Conservation (phyloP, 192 early-diverging fungal species). For the Geosiphon pyriformis region DNA sequence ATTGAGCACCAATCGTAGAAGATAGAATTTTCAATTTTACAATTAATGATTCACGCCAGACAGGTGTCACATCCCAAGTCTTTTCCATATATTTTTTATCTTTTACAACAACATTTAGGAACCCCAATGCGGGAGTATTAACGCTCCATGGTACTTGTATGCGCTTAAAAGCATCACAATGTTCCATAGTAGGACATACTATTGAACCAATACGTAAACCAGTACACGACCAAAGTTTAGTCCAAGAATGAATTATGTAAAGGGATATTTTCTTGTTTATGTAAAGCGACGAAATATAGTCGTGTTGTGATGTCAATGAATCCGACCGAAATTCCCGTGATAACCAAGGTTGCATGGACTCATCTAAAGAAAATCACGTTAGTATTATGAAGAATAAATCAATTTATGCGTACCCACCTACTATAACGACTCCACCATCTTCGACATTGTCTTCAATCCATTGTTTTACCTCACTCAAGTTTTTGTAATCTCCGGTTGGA, state of each 20-base stretch:
- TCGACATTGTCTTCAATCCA: constrained; percentile 74
- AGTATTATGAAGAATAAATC: background rate
- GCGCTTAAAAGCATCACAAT: constrained; percentile 69
- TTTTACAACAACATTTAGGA: constrained; percentile 69
- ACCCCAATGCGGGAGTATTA: constrained; percentile 80
- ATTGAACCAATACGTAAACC: constrained; percentile 84
- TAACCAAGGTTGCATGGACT: constrained; percentile 95
- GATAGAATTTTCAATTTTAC: constrained; percentile 32
- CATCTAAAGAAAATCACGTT: constrained; percentile 43
- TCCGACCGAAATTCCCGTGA: constrained; percentile 73
- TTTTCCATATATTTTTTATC: constrained; percentile 65
- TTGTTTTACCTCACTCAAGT: constrained; percentile 62
- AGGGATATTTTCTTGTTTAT: constrained; percentile 63
- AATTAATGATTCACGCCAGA: constrained; percentile 57
- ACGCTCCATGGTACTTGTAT: constrained; percentile 91
- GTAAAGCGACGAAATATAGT: constrained; percentile 58
- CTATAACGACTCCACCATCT: constrained; percentile 73
- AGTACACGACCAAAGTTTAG: constrained; percentile 91
- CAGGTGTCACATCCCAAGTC: constrained; percentile 73
- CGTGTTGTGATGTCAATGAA: constrained; percentile 72
- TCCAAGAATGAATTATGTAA: constrained; percentile 91
- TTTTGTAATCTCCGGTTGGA: constrained; percentile 82
- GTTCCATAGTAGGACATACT: constrained; percentile 73
- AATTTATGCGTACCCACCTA: constrained; percentile 47
- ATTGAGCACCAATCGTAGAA: background rate